A percentile compares a stretch with the other conserved stretches of the same genome.
phyloP scores from a whole-genome alignment of 1,284 basidiomycete genomes.

The Polyporus tsugae region DNA sequence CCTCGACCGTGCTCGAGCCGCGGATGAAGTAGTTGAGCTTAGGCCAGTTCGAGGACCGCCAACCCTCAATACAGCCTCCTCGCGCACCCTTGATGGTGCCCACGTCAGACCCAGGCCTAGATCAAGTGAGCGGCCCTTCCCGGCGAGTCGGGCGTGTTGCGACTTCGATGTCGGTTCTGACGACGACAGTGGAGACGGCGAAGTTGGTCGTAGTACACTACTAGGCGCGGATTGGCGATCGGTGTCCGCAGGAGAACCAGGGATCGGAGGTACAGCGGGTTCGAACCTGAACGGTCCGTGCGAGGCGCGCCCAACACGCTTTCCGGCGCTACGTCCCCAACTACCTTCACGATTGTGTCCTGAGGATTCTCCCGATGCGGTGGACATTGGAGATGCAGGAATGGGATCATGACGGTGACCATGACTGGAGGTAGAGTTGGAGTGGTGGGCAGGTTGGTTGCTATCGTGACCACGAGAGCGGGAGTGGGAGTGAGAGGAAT shows the following conservation, averaged over 20 bases:
- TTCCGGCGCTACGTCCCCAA: constrained; percentile 40
- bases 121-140: constrained; percentile 73
- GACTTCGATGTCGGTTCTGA: constrained; percentile 41
- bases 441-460: constrained; percentile 21
- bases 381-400: constrained; percentile 39
- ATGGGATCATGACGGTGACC: constrained; percentile 31
- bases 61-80: constrained; percentile 66
- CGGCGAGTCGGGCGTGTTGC: constrained; percentile 46
- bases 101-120: constrained; percentile 68
- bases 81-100: constrained; percentile 71
- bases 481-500: constrained; percentile 15
- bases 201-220: constrained; percentile 15
- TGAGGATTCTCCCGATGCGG: constrained; percentile 40
- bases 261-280: constrained; percentile 49
- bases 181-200: constrained; percentile 33
- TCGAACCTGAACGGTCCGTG: constrained; percentile 53
- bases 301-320: constrained; percentile 35
- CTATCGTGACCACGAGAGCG: constrained; percentile 8
- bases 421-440: constrained; percentile 18
- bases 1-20: constrained; percentile 40
- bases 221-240: constrained; percentile 30
- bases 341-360: constrained; percentile 33
- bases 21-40: constrained; percentile 29
- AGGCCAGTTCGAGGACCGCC: constrained; percentile 21
- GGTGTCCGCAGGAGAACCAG: constrained; percentile 46